Evolutionary conservation across 1,284 basidiomycete species (phyloP).

Genomic region (Sphaerobolus stellatus): DNA sequence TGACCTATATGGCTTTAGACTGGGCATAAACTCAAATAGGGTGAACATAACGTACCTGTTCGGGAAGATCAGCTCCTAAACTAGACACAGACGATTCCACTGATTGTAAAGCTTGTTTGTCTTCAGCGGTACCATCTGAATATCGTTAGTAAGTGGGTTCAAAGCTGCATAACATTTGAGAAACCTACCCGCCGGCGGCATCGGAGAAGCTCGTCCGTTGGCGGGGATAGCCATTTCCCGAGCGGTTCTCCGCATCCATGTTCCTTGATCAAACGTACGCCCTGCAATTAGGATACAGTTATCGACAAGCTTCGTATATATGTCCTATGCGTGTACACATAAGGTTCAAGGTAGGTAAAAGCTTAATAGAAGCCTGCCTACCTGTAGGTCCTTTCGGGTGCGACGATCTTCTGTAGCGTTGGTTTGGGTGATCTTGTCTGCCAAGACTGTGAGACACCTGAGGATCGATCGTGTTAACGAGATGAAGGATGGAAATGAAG

Average conservation of each 20-base stretch:
- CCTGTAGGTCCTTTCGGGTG: slow-evolving; percentile 88
- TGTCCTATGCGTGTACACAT: slow-evolving; percentile 54
- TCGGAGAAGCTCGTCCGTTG: slow-evolving; percentile 71
- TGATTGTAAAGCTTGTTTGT: slow-evolving; percentile 55
- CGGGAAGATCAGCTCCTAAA: slow-evolving; percentile 46
- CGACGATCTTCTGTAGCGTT: slow-evolving; percentile 87
- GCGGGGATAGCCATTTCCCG: slow-evolving; percentile 55
- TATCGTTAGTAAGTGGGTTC: background rate
- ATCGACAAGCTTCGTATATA: slow-evolving; percentile 84
- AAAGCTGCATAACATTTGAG: background rate
- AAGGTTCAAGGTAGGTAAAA: slow-evolving; percentile 1
- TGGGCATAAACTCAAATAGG: slow-evolving; percentile 11
- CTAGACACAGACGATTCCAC: slow-evolving; percentile 44
- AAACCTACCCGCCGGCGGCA: slow-evolving; percentile 46
- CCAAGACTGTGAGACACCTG: slow-evolving; percentile 79
- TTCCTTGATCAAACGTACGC: slow-evolving; percentile 71
- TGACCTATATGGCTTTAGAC: slow-evolving; percentile 50
- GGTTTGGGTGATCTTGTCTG: slow-evolving; percentile 84
- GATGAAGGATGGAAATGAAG: background rate
- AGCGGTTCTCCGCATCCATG: slow-evolving; percentile 72
- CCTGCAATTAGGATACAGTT: slow-evolving; percentile 73
- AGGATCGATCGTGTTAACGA: slow-evolving; percentile 18
- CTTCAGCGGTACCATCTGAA: slow-evolving; percentile 42
- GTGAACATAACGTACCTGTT: slow-evolving; percentile 43
- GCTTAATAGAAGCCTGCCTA: slow-evolving; percentile 25